These are phyloP conservation scores for Claviceps arundinis DNA, from an alignment of 2,329 filamentous ascomycete species.

Conservation along the genomic window DNA sequence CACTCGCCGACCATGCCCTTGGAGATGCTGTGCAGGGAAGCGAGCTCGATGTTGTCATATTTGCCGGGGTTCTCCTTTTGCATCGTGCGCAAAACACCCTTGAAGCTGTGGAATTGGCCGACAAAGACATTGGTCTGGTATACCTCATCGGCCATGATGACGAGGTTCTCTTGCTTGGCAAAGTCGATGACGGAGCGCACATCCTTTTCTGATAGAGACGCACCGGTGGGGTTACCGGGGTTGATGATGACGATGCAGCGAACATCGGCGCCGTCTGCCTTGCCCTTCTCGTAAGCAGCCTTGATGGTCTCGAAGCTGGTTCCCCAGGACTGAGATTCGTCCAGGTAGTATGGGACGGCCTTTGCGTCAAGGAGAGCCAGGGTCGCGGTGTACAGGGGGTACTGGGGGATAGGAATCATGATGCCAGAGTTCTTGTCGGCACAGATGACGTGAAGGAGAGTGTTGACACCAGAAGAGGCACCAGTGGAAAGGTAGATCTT, in stretches of 20 bases:
- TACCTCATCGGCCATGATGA: conserved; percentile 90
- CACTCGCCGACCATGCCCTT: conserved; percentile 99
- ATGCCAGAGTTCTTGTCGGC: conserved; percentile 64
- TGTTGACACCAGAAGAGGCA: conserved; percentile 90
- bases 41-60: conserved; percentile 79
- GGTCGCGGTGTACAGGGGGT: conserved; percentile 92
- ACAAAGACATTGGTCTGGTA: conserved; percentile 98
- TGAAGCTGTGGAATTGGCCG: conserved; percentile 92
- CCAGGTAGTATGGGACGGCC: conserved; percentile 86
- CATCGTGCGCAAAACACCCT: conserved; percentile 68
- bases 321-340: conserved; percentile 77
- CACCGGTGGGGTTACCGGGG: conserved; percentile 93
- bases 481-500: conserved; percentile 86
- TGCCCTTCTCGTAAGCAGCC: conserved; percentile 59
- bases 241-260: conserved; percentile 96
- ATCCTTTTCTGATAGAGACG: conserved; percentile 65
- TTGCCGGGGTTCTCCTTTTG: conserved; percentile 61
- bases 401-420: conserved; percentile 91
- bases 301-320: conserved; percentile 74
- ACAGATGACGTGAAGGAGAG: conserved; percentile 81
- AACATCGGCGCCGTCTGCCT: conserved; percentile 67
- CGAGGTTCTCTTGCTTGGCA: conserved; percentile 70
- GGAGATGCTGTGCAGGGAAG: conserved; percentile 81
- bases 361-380: conserved; percentile 73
- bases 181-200: conserved; percentile 78